Conservation (phyloP, 345 rosid genomes). For the Populus deltoides region DNA sequence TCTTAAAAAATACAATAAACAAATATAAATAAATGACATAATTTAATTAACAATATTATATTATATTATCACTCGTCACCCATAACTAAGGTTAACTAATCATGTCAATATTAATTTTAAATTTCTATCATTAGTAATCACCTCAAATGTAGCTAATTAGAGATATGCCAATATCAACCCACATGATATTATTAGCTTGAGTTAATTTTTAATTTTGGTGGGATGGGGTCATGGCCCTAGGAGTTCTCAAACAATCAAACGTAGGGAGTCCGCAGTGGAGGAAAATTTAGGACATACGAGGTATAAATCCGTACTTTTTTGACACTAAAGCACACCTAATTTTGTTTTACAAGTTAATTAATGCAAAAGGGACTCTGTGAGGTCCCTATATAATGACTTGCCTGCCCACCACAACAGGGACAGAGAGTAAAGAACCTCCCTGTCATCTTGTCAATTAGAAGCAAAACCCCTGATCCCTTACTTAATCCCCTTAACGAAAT, state of each 20-base stretch:
- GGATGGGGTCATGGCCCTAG: neutral
- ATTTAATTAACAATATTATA: too few relatives aligned
- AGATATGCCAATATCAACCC: too few relatives aligned
- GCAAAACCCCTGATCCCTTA: neutral
- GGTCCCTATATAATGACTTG: neutral
- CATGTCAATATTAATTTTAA: too few relatives aligned
- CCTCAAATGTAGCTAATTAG: too few relatives aligned
- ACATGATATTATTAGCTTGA: too few relatives aligned
- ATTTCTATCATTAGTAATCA: too few relatives aligned
- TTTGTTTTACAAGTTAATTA: slow-evolving; percentile 8
- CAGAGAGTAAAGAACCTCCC: neutral
- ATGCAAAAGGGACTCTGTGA: neutral
- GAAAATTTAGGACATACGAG: neutral
- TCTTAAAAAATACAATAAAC: too few relatives aligned
- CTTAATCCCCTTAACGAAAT: neutral
- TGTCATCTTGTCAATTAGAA: neutral
- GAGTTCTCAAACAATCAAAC: neutral
- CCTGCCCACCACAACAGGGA: neutral
- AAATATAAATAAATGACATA: too few relatives aligned
- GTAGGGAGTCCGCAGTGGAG: neutral
- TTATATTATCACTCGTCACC: too few relatives aligned
- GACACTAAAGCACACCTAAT: neutral
- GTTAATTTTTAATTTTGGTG: too few relatives aligned
- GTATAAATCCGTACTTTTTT: neutral
- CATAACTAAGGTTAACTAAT: too few relatives aligned